A percentile compares a stretch with the other conserved stretches of the same genome.
phyloP scores from a whole-genome alignment of 2,329 filamentous ascomycete species.

The Pseudogymnoascus sp. region DNA sequence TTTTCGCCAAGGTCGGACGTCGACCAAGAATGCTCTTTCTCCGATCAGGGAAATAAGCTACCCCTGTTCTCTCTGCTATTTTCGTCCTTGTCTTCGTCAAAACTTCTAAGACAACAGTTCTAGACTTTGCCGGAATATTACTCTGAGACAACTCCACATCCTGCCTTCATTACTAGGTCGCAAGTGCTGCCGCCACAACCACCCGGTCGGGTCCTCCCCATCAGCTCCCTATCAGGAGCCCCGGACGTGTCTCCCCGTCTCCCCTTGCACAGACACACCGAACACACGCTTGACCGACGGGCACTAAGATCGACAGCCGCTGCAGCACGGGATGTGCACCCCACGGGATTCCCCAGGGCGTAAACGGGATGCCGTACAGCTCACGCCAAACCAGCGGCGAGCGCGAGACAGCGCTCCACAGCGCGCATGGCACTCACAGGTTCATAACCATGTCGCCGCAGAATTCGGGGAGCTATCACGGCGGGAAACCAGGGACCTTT shows the following conservation, averaged over 20 bases:
- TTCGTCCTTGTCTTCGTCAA: neutral
- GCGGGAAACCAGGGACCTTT: neutral
- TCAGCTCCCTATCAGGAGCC: neutral
- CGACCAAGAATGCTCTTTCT: neutral
- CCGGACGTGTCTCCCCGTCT: neutral
- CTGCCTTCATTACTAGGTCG: neutral
- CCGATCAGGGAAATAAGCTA: neutral
- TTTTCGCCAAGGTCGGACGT: neutral
- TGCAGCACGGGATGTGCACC: neutral
- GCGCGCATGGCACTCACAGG: neutral
- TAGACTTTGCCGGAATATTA: neutral
- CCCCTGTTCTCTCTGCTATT: neutral
- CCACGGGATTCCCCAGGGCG: neutral
- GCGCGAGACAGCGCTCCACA: neutral
- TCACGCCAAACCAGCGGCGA: neutral
- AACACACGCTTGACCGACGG: neutral
- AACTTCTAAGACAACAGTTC: neutral
- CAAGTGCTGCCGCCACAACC: neutral
- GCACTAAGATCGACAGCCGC: slow-evolving; percentile 2
- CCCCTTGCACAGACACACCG: neutral
- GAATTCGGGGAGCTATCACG: neutral
- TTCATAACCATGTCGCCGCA: neutral
- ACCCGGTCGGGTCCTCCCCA: neutral
- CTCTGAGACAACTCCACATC: neutral
- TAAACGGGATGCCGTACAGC: neutral